A percentile compares a stretch with the other conserved stretches of the same genome.
phyloP scores from a whole-genome alignment of 1,284 basidiomycete genomes.

The Taiwanofungus camphoratus region DNA sequence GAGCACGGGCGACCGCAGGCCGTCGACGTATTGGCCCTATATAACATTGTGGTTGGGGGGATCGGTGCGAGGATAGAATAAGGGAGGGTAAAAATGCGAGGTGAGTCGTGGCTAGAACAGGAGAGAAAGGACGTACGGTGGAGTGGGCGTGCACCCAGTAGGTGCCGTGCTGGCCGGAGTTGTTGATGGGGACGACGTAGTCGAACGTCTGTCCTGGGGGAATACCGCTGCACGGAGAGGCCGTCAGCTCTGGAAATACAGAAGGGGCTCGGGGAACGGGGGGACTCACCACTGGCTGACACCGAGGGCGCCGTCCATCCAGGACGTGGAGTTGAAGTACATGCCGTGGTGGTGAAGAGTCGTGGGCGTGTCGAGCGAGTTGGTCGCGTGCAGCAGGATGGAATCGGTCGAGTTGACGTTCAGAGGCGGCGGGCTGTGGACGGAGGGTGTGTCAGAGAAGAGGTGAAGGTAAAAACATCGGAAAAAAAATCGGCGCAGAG shows the following conservation, averaged over 20 bases:
- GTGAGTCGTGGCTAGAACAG: neutral
- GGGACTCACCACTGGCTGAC: constrained; percentile 73
- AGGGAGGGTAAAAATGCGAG: neutral
- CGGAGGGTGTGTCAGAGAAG: neutral
- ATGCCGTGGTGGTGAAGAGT: constrained; percentile 88
- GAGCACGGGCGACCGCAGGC: constrained; percentile 73
- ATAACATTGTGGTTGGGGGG: no score
- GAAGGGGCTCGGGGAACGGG: neutral
- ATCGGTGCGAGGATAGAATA: constrained; percentile 10
- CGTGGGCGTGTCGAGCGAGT: constrained; percentile 58
- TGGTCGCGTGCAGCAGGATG: constrained; percentile 70
- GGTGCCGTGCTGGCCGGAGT: constrained; percentile 74
- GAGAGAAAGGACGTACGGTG: neutral
- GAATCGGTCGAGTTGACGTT: constrained; percentile 69
- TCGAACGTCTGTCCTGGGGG: constrained; percentile 71
- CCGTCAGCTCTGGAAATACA: neutral
- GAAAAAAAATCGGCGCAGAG: neutral
- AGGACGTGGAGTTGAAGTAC: constrained; percentile 83
- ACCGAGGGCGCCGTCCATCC: constrained; percentile 83
- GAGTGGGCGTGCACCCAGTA: constrained; percentile 84
- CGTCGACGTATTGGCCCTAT: constrained; percentile 89
- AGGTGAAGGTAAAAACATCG: neutral
- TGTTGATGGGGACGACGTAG: constrained; percentile 76
- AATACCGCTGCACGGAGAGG: constrained; percentile 55
- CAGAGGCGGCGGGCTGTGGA: constrained; percentile 69